phyloP scores from a whole-genome alignment of 139 green algal species.

The Closterium sp. region DNA sequence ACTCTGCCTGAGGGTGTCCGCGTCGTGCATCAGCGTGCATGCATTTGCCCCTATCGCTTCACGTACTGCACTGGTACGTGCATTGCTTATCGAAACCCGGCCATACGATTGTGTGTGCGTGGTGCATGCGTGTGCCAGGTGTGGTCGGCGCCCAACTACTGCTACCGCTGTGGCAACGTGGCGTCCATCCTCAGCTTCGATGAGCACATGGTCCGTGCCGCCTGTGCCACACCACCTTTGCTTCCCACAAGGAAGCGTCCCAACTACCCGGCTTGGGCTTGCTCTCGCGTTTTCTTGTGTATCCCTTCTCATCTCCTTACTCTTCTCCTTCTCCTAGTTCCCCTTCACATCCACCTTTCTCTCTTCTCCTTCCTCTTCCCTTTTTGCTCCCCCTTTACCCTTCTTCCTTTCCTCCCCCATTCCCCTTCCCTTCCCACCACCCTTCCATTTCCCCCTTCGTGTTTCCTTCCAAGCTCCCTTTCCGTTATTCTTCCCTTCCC shows the following conservation, averaged over 20 bases:
- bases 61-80: neutral
- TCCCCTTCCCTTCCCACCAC: too few relatives aligned
- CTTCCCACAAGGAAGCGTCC: too few relatives aligned
- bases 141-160: constrained; percentile 99
- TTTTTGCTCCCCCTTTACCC: neutral
- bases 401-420: too few relatives aligned
- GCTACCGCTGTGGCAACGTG: constrained; percentile 98
- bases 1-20: neutral
- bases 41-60: neutral
- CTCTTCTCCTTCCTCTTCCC: neutral
- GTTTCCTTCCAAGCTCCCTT: too few relatives aligned
- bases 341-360: neutral
- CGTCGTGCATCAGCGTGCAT: neutral
- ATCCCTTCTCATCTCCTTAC: too few relatives aligned
- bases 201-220: constrained; percentile 71
- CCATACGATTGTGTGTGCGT: neutral
- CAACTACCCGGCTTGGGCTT: too few relatives aligned
- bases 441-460: too few relatives aligned
- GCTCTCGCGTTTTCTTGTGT: too few relatives aligned
- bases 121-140: constrained; percentile 50
- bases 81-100: neutral
- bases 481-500: too few relatives aligned
- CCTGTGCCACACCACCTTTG: too few relatives aligned
- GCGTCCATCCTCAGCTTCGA: constrained; percentile 95
- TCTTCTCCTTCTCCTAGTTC: too few relatives aligned